A percentile compares a stretch with the other conserved stretches of the same genome.
Conservation (phyloP, 2,329 filamentous ascomycete species). For the Microsporum canis region DNA sequence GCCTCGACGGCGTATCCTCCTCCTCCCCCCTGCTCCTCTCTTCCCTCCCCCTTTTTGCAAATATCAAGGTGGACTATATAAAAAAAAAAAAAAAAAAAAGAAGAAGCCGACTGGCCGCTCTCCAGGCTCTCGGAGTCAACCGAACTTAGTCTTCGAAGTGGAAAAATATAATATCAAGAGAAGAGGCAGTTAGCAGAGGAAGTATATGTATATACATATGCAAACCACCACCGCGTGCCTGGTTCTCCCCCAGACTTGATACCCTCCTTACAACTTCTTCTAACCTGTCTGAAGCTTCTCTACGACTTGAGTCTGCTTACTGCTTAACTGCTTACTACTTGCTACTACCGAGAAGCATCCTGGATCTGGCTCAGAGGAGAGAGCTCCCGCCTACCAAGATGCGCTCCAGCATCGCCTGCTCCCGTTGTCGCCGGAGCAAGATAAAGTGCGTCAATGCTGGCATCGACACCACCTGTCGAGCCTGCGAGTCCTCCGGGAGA, state of each 20-base stretch:
- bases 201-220: background rate
- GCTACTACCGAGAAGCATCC: background rate
- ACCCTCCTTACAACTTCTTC: background rate
- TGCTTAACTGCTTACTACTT: background rate
- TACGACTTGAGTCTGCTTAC: background rate
- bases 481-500: slow-evolving; percentile 59
- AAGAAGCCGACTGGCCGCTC: slow-evolving; percentile 9
- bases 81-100: slow-evolving; percentile 15
- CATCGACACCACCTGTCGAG: slow-evolving; percentile 58
- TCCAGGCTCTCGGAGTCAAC: slow-evolving; percentile 5
- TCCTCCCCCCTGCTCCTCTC: too few species aligned
- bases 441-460: slow-evolving; percentile 79
- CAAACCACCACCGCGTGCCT: background rate
- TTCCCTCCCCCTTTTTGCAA: too few species aligned
- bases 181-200: background rate
- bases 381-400: slow-evolving; percentile 35
- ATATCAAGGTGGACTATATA: background rate
- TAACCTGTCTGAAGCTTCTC: background rate
- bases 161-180: background rate
- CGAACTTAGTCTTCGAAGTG: background rate
- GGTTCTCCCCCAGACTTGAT: background rate
- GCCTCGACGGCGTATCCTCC: too few species aligned
- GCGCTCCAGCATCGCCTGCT: slow-evolving; percentile 70
- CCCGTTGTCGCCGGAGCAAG: slow-evolving; percentile 65
- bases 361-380: background rate